phyloP scores from a whole-genome alignment of 2,329 filamentous ascomycete species.

The Metarhizium brunneum region DNA sequence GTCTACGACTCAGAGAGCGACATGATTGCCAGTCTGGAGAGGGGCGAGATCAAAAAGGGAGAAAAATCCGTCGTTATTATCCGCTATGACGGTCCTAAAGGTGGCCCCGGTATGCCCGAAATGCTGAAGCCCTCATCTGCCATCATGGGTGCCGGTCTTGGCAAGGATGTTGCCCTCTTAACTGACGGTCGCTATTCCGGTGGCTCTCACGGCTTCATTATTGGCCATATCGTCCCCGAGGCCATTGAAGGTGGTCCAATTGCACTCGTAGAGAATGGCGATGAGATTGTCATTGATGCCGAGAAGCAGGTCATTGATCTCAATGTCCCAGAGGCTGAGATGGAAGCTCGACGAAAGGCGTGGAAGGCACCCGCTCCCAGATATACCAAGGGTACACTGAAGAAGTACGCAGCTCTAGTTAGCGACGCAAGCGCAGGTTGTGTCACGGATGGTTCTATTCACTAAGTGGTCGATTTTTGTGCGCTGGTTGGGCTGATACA shows the following conservation, averaged over 20 bases:
- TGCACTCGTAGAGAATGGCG: conserved; percentile 71
- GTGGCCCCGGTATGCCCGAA: conserved; percentile 90
- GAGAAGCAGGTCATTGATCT: conserved; percentile 62
- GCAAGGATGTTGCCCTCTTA: conserved; percentile 64
- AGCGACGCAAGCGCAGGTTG: conserved; percentile 51
- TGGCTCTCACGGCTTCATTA: conserved; percentile 77
- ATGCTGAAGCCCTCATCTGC: conserved; percentile 89
- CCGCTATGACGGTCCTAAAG: conserved; percentile 88
- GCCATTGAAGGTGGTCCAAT: conserved; percentile 81
- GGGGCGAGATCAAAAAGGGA: conserved; percentile 69
- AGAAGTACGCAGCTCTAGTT: conserved; percentile 57
- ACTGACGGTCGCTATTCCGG: conserved; percentile 72
- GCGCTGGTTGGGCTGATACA: not conserved
- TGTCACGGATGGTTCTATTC: conserved; percentile 38
- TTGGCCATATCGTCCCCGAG: conserved; percentile 81
- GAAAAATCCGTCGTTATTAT: conserved; percentile 89
- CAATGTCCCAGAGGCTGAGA: conserved; percentile 55
- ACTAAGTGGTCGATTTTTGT: not conserved
- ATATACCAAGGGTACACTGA: conserved; percentile 55
- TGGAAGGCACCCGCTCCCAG: conserved; percentile 55
- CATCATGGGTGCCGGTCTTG: conserved; percentile 83
- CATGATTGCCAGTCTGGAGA: conserved; percentile 68
- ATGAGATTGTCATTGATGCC: conserved; percentile 73
- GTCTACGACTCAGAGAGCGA: conserved; percentile 79
- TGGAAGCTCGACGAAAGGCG: conserved; percentile 43